phyloP scores from a whole-genome alignment of 257 asterid species.

The Solanum pinnatisectum region DNA sequence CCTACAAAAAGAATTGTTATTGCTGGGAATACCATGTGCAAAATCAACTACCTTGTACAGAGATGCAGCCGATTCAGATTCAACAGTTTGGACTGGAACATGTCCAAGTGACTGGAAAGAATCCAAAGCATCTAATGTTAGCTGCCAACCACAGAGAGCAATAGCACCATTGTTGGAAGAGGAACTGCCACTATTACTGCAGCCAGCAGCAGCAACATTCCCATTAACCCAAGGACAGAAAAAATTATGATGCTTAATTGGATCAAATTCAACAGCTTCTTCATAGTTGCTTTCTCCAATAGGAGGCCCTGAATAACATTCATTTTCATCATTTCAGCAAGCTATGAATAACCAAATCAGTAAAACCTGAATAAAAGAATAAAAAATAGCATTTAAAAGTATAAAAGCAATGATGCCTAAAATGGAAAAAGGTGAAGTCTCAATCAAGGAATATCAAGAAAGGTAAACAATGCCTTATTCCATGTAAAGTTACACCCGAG shows the following conservation, averaged over 20 bases:
- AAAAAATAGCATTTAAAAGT: not conserved
- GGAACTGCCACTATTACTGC: slow-evolving; percentile 69
- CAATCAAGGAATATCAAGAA: not conserved
- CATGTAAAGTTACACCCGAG: not conserved
- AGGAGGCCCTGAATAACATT: slow-evolving; percentile 55
- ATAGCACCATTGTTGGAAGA: slow-evolving; percentile 61
- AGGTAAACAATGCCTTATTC: not conserved
- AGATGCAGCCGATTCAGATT: slow-evolving; percentile 99
- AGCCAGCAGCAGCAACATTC: slow-evolving; percentile 98
- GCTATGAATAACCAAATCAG: not conserved
- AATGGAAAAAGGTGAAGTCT: not conserved
- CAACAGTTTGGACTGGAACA: slow-evolving; percentile 77
- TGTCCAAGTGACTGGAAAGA: slow-evolving; percentile 82
- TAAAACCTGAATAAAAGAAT: not conserved
- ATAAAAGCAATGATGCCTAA: not conserved
- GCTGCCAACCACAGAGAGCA: slow-evolving; percentile 96
- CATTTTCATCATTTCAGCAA: slow-evolving; percentile 10
- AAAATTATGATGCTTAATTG: slow-evolving; percentile 81
- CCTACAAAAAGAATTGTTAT: not conserved
- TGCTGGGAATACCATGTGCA: not conserved
- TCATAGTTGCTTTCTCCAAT: slow-evolving; percentile 90
- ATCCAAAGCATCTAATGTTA: slow-evolving; percentile 93
- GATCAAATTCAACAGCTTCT: slow-evolving; percentile 85
- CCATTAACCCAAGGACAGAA: slow-evolving; percentile 99
- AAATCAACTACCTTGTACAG: slow-evolving; percentile 54